These are phyloP conservation scores for Priceomyces castillae DNA, from an alignment of 805 yeast species.

Conservation along the genomic window DNA sequence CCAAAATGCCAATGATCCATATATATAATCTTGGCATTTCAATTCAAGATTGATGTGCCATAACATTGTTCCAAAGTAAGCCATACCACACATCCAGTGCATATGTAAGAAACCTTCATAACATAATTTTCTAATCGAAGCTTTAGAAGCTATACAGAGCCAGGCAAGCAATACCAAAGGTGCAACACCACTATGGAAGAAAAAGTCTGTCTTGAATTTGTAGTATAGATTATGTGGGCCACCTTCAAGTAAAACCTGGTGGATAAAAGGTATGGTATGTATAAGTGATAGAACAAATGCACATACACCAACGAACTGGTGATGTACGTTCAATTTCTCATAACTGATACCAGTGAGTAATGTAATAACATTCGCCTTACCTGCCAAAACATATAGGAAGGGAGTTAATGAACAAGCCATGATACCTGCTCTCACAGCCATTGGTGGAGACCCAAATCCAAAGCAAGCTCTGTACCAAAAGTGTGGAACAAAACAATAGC, in stretches of 20 bases:
- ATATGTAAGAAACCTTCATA: constrained; percentile 51
- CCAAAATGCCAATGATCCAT: constrained; percentile 54
- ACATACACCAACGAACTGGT: constrained; percentile 46
- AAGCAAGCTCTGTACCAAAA: constrained; percentile 50
- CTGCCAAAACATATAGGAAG: constrained; percentile 47
- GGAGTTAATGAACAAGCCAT: constrained; percentile 52
- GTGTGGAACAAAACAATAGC: constrained; percentile 46
- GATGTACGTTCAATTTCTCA: constrained; percentile 52
- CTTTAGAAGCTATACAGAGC: constrained; percentile 43
- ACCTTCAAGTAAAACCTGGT: constrained; percentile 47
- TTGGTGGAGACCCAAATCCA: constrained; percentile 59
- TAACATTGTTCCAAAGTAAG: constrained; percentile 44
- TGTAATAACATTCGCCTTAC: constrained; percentile 51
- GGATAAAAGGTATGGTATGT: constrained; percentile 50
- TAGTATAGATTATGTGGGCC: constrained; percentile 30
- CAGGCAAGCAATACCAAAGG: constrained; percentile 45
- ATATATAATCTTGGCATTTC: constrained; percentile 41
- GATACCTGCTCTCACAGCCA: constrained; percentile 52
- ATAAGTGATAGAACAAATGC: constrained; percentile 44
- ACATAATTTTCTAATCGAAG: constrained; percentile 33
- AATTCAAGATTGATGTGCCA: constrained; percentile 41
- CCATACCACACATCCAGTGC: constrained; percentile 55
- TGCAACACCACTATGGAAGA: constrained; percentile 43
- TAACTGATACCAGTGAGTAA: constrained; percentile 52
- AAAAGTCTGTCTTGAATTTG: constrained; percentile 16